Percentiles rank a stretch among this genome's conserved stretches.
These are phyloP conservation scores for Marvania coccoides DNA, from an alignment of 139 green algal genomes.

Conservation along the genomic window DNA sequence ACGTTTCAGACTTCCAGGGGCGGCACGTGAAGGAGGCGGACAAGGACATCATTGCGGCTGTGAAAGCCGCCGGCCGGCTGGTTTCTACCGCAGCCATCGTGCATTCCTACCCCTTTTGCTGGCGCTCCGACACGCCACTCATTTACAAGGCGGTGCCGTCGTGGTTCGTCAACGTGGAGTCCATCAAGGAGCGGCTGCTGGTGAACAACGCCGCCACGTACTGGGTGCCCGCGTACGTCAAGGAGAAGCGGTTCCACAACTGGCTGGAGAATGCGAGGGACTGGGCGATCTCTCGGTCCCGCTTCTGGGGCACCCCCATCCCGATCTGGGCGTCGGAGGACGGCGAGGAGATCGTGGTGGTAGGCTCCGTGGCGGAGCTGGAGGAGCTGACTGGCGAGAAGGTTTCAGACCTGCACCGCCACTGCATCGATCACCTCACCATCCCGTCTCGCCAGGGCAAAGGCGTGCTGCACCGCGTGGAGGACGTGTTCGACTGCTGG, in stretches of 20 bases:
- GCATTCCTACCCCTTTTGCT: slow-evolving; percentile 98
- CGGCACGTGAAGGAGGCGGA: slow-evolving; percentile 70
- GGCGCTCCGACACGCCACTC: slow-evolving; percentile 93
- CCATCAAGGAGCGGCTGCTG: slow-evolving; percentile 82
- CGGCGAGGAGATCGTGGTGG: slow-evolving; percentile 79
- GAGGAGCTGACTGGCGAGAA: slow-evolving; percentile 76
- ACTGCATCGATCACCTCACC: slow-evolving; percentile 96
- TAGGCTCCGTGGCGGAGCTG: slow-evolving; percentile 85
- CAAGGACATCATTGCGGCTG: slow-evolving; percentile 82
- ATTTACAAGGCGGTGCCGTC: slow-evolving; percentile 89
- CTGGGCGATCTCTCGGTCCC: slow-evolving; percentile 72
- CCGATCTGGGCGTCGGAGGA: slow-evolving; percentile 88
- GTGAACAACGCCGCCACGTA: slow-evolving; percentile 84
- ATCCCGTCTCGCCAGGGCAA: slow-evolving; percentile 80
- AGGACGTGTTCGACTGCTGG: slow-evolving; percentile 99
- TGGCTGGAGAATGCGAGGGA: slow-evolving; percentile 95
- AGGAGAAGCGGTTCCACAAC: slow-evolving; percentile 99
- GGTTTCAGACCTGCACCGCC: slow-evolving; percentile 91
- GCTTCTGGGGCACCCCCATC: slow-evolving; percentile 98
- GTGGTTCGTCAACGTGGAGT: slow-evolving; percentile 93
- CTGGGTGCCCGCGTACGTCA: slow-evolving; percentile 94
- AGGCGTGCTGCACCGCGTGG: slow-evolving; percentile 65
- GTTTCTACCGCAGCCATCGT: slow-evolving; percentile 57
- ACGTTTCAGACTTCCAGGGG: slow-evolving; percentile 76
- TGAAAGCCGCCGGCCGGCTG: slow-evolving; percentile 76